These are phyloP conservation scores for Pezicula radicicola DNA, from an alignment of 2,329 filamentous ascomycete species.

Conservation along the genomic window DNA sequence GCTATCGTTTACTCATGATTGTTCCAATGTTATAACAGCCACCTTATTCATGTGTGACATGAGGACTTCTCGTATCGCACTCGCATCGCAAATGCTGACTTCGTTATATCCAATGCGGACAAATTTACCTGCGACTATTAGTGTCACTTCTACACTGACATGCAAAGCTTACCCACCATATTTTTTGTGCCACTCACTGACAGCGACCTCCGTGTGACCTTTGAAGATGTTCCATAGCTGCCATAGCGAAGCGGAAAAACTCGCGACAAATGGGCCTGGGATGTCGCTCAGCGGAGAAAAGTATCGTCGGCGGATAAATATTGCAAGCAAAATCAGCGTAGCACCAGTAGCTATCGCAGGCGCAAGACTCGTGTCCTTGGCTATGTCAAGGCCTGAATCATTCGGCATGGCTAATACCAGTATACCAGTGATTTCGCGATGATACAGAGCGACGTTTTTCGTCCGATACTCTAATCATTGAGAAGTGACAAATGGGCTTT, in stretches of 20 bases:
- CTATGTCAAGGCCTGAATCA: too few species aligned
- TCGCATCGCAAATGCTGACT: slow-evolving; percentile 39
- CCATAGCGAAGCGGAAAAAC: slow-evolving; percentile 35
- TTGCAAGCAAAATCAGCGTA: too few species aligned
- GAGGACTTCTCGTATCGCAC: slow-evolving; percentile 35
- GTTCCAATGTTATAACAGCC: not conserved
- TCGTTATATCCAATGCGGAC: slow-evolving; percentile 41
- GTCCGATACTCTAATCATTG: too few species aligned
- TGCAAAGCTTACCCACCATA: slow-evolving; percentile 27
- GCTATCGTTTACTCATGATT: not conserved
- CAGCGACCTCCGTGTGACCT: slow-evolving; percentile 34
- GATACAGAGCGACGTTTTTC: too few species aligned
- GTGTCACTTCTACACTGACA: too few species aligned
- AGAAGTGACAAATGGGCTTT: too few species aligned
- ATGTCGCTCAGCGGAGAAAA: slow-evolving; percentile 36
- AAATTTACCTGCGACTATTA: slow-evolving; percentile 29
- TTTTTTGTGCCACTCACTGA: slow-evolving; percentile 34
- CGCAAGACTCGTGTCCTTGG: too few species aligned
- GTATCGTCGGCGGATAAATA: slow-evolving; percentile 35
- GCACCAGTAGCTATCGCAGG: too few species aligned
- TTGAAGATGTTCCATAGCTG: slow-evolving; percentile 33
- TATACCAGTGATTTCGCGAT: too few species aligned
- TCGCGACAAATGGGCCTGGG: slow-evolving; percentile 38
- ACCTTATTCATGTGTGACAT: slow-evolving; percentile 31
- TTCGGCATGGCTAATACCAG: too few species aligned